A percentile compares a stretch with the other conserved stretches of the same genome.
These are phyloP conservation scores for Pseudogymnoascus sp. DNA, from an alignment of 2,329 filamentous ascomycete species.

Conservation along the genomic window DNA sequence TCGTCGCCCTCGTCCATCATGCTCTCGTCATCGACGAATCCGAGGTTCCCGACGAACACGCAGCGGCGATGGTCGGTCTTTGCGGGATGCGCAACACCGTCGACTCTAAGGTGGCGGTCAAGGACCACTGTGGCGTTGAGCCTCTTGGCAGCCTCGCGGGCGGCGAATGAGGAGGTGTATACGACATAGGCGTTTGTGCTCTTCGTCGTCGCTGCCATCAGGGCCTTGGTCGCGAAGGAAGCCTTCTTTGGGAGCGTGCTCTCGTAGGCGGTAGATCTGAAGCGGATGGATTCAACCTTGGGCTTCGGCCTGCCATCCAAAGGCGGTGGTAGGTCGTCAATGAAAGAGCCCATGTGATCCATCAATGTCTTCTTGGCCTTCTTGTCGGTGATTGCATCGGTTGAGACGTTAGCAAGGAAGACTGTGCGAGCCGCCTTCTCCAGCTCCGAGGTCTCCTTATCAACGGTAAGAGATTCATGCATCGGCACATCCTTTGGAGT, in stretches of 20 bases:
- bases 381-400: slow-evolving; percentile 73
- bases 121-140: slow-evolving; percentile 82
- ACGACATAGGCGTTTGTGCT: slow-evolving; percentile 93
- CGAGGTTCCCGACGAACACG: slow-evolving; percentile 92
- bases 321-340: slow-evolving; percentile 45
- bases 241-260: slow-evolving; percentile 79
- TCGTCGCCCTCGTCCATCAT: slow-evolving; percentile 58
- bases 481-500: slow-evolving; percentile 33
- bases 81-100: slow-evolving; percentile 81
- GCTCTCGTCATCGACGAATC: slow-evolving; percentile 89
- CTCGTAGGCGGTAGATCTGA: slow-evolving; percentile 85
- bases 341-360: slow-evolving; percentile 68
- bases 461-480: slow-evolving; percentile 49
- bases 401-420: slow-evolving; percentile 87
- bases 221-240: slow-evolving; percentile 82
- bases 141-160: slow-evolving; percentile 63
- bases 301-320: slow-evolving; percentile 43
- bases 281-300: slow-evolving; percentile 84
- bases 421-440: slow-evolving; percentile 86
- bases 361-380: slow-evolving; percentile 69
- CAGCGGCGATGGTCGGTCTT: slow-evolving; percentile 79
- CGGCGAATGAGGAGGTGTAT: slow-evolving; percentile 67
- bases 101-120: slow-evolving; percentile 80
- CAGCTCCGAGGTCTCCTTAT: slow-evolving; percentile 53
- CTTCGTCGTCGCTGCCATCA: slow-evolving; percentile 86